Conservation (phyloP, 768 basidiomycete species). For the Zangia roseola region DNA sequence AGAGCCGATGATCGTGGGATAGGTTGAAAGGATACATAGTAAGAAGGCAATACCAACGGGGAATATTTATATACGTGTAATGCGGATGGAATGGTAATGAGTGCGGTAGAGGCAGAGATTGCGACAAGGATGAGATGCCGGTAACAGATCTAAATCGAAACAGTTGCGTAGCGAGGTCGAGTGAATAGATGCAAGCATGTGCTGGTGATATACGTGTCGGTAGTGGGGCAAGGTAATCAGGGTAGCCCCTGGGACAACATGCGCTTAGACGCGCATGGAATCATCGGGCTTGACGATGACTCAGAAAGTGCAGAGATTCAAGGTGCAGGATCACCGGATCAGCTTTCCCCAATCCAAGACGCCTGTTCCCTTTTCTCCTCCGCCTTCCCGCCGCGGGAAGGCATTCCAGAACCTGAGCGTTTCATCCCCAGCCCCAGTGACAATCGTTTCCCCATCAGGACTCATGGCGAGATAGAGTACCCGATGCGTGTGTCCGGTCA, state of each 20-base stretch:
- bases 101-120: constrained; percentile 7
- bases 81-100: background rate
- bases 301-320: background rate
- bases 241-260: background rate
- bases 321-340: constrained; percentile 41
- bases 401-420: constrained; percentile 98
- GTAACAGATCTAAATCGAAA: constrained; percentile 24
- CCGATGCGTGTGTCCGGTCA: constrained; percentile 93
- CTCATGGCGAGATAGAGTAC: constrained; percentile 98
- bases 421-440: constrained; percentile 97
- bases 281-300: background rate
- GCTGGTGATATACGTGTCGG: constrained; percentile 19
- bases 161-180: constrained; percentile 13
- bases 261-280: constrained; percentile 8
- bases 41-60: constrained; percentile 26
- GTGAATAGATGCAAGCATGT: constrained; percentile 29
- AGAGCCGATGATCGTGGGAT: constrained; percentile 10
- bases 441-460: constrained; percentile 96
- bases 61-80: constrained; percentile 28
- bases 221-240: constrained; percentile 1
- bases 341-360: constrained; percentile 47
- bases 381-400: constrained; percentile 72
- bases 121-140: constrained; percentile 17
- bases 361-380: constrained; percentile 38
- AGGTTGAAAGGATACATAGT: constrained; percentile 25